Percentiles rank a stretch among this genome's conserved stretches.
phyloP scores from a whole-genome alignment of 192 early-diverging fungal genomes.

The Coemansia sp. region DNA sequence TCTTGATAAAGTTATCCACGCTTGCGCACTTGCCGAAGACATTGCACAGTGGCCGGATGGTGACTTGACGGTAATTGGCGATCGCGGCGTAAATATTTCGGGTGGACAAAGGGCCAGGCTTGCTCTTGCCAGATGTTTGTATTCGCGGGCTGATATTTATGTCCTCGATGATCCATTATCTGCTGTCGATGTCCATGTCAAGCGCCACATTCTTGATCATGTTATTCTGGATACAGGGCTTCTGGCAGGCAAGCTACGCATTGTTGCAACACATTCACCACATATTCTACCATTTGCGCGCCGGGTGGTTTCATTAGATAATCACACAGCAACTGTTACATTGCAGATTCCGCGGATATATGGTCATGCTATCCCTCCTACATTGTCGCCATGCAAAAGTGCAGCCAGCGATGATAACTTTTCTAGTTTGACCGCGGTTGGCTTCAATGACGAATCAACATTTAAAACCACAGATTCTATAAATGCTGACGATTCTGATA shows the following conservation, averaged over 20 bases:
- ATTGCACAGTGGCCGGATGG: slow-evolving; percentile 23
- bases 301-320: slow-evolving; percentile 64
- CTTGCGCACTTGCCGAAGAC: slow-evolving; percentile 22
- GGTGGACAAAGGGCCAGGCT: too few relatives aligned
- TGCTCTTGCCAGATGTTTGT: too few relatives aligned
- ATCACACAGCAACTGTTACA: slow-evolving; percentile 40
- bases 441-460: too few relatives aligned
- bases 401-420: too few relatives aligned
- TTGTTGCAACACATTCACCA: too few relatives aligned
- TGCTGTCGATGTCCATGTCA: slow-evolving; percentile 72
- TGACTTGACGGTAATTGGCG: not conserved
- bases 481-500: too few relatives aligned
- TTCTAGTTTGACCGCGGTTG: too few relatives aligned
- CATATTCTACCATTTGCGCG: too few relatives aligned
- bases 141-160: slow-evolving; percentile 55
- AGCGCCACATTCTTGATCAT: slow-evolving; percentile 57
- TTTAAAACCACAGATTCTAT: too few relatives aligned
- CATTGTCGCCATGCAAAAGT: too few relatives aligned
- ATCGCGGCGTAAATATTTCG: too few relatives aligned
- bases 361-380: too few relatives aligned
- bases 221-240: slow-evolving; percentile 47
- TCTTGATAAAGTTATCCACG: slow-evolving; percentile 57
- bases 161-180: slow-evolving; percentile 78
- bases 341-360: not conserved
- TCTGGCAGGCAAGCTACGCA: slow-evolving; percentile 65